These are phyloP conservation scores for Trypanosomatidae sp. DNA, from an alignment of 208 protist genomes.

Conservation along the genomic window DNA sequence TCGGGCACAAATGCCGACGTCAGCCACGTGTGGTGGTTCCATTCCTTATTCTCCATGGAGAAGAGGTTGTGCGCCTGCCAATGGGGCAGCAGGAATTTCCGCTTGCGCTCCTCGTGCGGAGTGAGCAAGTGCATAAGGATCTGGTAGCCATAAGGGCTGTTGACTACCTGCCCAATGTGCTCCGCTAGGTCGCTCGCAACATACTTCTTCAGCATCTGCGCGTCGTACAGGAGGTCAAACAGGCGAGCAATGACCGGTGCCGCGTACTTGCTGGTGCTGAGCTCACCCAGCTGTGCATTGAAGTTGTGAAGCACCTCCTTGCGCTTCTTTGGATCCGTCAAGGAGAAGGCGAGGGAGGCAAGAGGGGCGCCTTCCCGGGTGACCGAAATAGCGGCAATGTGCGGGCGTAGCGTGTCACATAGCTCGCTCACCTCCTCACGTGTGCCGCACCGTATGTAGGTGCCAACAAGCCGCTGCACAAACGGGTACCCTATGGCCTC, in stretches of 20 bases:
- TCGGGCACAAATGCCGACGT: conserved; percentile 66
- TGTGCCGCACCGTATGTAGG: conserved; percentile 62
- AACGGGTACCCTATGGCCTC: conserved; percentile 80
- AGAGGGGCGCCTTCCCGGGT: conserved; percentile 79
- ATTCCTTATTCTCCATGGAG: conserved; percentile 69
- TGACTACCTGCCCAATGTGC: conserved; percentile 74
- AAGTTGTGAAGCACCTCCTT: conserved; percentile 80
- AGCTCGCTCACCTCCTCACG: conserved; percentile 87
- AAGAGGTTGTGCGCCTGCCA: conserved; percentile 89
- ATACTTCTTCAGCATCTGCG: conserved; percentile 85
- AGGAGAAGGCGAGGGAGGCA: conserved; percentile 75
- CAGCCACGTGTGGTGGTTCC: conserved; percentile 91
- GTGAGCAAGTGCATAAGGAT: conserved; percentile 89
- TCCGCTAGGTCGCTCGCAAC: conserved; percentile 59
- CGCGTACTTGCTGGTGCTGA: conserved; percentile 80
- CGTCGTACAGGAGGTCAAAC: conserved; percentile 87
- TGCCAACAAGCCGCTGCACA: conserved; percentile 81
- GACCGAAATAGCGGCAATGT: conserved; percentile 59
- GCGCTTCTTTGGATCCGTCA: conserved; percentile 80
- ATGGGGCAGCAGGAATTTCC: conserved; percentile 70
- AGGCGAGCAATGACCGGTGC: conserved; percentile 85
- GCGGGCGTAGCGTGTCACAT: conserved; percentile 79
- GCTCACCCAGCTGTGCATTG: conserved; percentile 62
- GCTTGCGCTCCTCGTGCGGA: conserved; percentile 64
- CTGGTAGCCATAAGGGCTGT: conserved; percentile 83